Conservation (phyloP, 2,329 filamentous ascomycete species). For the Cercospora sojina region DNA sequence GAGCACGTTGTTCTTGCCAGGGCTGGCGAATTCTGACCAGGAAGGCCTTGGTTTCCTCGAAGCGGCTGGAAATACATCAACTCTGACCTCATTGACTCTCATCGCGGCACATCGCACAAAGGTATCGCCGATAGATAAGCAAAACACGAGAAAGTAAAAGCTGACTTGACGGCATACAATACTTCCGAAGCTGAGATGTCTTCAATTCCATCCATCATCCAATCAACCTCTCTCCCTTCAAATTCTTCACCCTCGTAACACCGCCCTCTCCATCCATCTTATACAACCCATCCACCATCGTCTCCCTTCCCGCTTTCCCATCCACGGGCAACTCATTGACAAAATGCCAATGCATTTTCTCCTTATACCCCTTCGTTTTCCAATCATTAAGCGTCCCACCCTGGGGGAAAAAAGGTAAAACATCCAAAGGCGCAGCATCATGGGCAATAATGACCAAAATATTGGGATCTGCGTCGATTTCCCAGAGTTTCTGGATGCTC, state of each 20-base stretch:
- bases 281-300: constrained; percentile 27
- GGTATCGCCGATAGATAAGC: neutral
- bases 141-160: neutral
- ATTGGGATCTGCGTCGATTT: constrained; percentile 29
- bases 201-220: neutral
- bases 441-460: constrained; percentile 29
- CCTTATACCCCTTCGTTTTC: constrained; percentile 26
- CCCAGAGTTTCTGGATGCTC: constrained; percentile 22
- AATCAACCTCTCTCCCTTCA: constrained; percentile 18
- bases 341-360: constrained; percentile 30
- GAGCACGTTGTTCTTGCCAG: neutral
- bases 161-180: neutral
- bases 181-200: neutral
- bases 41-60: neutral
- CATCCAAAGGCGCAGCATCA: constrained; percentile 24
- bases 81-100: neutral
- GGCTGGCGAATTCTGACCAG: neutral
- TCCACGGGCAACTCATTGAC: constrained; percentile 28
- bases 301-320: constrained; percentile 15
- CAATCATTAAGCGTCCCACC: constrained; percentile 29
- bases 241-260: constrained; percentile 20
- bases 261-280: constrained; percentile 8
- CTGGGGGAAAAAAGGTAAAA: constrained; percentile 23
- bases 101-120: neutral
- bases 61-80: neutral